These are phyloP conservation scores for Microbotryomycetes sp. DNA, from an alignment of 1,284 basidiomycete genomes.

Conservation along the genomic window DNA sequence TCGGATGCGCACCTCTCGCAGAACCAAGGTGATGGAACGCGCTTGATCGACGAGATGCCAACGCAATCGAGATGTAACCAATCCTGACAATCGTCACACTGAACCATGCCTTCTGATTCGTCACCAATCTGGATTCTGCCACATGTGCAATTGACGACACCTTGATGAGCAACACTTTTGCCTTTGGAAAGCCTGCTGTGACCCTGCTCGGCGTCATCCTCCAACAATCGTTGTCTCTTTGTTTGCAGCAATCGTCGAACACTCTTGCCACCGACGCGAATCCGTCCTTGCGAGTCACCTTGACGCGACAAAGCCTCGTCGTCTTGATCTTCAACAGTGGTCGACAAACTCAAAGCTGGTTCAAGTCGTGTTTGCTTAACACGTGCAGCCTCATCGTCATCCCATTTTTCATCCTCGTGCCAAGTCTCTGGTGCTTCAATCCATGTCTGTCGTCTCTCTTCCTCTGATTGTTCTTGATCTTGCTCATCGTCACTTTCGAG, in stretches of 20 bases:
- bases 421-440: background rate
- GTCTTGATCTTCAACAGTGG: background rate
- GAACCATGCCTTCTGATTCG: conserved; percentile 24
- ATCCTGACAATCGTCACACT: conserved; percentile 29
- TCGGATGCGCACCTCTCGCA: conserved; percentile 28
- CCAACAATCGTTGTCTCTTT: conserved; percentile 10
- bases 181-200: background rate
- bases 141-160: conserved; percentile 10
- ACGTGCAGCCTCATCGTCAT: conserved; percentile 16
- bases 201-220: conserved; percentile 6
- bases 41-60: conserved; percentile 11
- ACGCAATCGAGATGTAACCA: conserved; percentile 33
- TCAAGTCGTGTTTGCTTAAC: background rate
- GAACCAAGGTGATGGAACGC: conserved; percentile 26
- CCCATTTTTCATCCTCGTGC: background rate
- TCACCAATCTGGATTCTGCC: conserved; percentile 1
- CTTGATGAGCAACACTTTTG: background rate
- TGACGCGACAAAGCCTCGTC: background rate
- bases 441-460: conserved; percentile 2
- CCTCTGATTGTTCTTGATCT: background rate
- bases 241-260: conserved; percentile 9
- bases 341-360: background rate
- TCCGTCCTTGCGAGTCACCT: conserved; percentile 1
- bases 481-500: conserved; percentile 11
- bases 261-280: conserved; percentile 21